These are phyloP conservation scores for Leptographium galeiforme DNA, from an alignment of 2,329 filamentous ascomycete genomes.

Conservation along the genomic window DNA sequence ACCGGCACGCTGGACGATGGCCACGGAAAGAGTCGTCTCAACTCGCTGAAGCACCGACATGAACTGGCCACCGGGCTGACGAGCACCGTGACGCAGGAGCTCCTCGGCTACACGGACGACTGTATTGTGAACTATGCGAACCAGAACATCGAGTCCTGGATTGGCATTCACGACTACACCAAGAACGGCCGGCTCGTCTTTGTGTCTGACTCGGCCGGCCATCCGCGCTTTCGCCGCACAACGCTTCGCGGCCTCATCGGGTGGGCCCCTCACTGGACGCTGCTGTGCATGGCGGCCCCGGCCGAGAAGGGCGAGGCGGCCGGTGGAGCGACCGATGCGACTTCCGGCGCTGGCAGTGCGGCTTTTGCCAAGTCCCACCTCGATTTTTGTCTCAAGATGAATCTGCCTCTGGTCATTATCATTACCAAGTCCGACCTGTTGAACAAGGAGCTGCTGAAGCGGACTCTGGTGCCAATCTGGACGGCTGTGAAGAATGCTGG, in stretches of 20 bases:
- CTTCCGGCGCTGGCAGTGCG: neutral
- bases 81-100: conserved; percentile 85
- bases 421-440: conserved; percentile 79
- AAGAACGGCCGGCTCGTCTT: conserved; percentile 68
- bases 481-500: conserved; percentile 65
- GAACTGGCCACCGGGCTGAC: conserved; percentile 87
- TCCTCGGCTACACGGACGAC: conserved; percentile 63
- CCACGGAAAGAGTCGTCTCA: conserved; percentile 75
- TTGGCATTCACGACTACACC: conserved; percentile 76
- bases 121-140: conserved; percentile 71
- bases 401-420: conserved; percentile 63
- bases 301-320: conserved; percentile 23
- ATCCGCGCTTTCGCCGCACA: conserved; percentile 78
- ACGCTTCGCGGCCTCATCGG: conserved; percentile 82
- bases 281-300: conserved; percentile 53
- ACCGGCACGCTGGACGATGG: conserved; percentile 86
- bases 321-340: conserved; percentile 35
- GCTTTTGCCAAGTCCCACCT: conserved; percentile 71
- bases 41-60: conserved; percentile 81
- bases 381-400: conserved; percentile 69
- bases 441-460: conserved; percentile 55
- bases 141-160: conserved; percentile 82
- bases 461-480: conserved; percentile 59
- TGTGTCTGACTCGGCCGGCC: conserved; percentile 82
- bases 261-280: conserved; percentile 89